Base-by-base conservation (phyloP, 1,139 yeast species). In the Candida sp. region DNA sequence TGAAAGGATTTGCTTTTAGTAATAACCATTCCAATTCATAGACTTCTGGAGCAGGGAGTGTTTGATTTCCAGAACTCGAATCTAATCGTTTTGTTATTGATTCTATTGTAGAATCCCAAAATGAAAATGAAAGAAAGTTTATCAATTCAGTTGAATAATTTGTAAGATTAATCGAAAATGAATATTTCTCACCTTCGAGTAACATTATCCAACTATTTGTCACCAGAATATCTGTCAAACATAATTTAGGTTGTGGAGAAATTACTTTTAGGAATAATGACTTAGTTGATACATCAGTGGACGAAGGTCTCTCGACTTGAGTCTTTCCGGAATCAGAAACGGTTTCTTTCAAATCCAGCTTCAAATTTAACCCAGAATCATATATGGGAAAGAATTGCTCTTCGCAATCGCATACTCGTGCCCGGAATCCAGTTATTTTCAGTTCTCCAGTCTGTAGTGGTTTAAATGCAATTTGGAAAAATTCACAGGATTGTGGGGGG, bases 21-120 rank as follows among this genome's bases (percentile, higher is more conserved):
- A 87, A 59, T 50, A 77, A 77, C 71, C 85, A 84, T 56, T 88
- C 97, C 43, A 85, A 70, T 56, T 89, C 96, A 58, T 87, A 82
- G 4, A 81, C 66, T 43, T 87, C 96, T 43, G 77, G 72, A 0
- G 83, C 77, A 0, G 83, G 77, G 8, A 78, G 59, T 1, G 67
- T 67, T 47, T 69, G 77, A 39, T 46, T 49, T 1, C 59, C 56
- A n/a, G 51, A 46, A 41, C 51, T 48, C 2, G 55, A 49, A 38
- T 45, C 55, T 43, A 63, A 51, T 68, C 48, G 72, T 57, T 58
- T 58, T 43, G 76, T 81, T 41, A 87, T 57, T 0, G 85, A 79
- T 23, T 82, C 90, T 5, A 81, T 76, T 0, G 95, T 84, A 1
- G 95, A 84, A 56, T 89, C 96, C 68, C 81, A 71, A 51, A 84